Conservation (phyloP, 306 rosid genomes). For the Prosopis cineraria region DNA sequence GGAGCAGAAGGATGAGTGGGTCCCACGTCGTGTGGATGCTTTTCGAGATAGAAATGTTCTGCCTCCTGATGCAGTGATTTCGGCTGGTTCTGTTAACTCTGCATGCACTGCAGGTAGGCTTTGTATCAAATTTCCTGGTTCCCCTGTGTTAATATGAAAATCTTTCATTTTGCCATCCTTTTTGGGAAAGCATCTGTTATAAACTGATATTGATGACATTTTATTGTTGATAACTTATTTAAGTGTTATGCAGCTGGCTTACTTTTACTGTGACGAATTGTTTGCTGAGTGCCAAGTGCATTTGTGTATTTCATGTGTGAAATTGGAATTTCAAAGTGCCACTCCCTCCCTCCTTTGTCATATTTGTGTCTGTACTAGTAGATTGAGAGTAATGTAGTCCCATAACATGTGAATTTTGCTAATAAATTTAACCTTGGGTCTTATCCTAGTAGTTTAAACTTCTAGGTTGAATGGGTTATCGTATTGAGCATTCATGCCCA, state of each 20-base stretch:
- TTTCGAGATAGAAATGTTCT: constrained; percentile 71
- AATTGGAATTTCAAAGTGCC: not conserved
- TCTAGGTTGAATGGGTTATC: not conserved
- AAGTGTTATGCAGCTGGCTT: constrained; percentile 1
- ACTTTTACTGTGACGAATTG: not conserved
- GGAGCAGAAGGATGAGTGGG: constrained; percentile 99
- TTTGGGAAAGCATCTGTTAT: constrained; percentile 20
- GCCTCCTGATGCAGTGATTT: constrained; percentile 81
- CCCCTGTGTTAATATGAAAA: not conserved
- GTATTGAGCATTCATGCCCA: not conserved
- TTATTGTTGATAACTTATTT: not conserved
- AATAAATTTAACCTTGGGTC: not conserved
- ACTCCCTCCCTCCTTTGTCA: not conserved
- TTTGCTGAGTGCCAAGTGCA: not conserved
- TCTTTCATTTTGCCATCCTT: constrained; percentile 13
- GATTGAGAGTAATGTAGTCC: not conserved
- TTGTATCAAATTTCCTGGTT: not conserved
- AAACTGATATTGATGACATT: not conserved
- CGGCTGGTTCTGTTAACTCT: constrained; percentile 91
- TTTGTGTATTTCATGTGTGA: not conserved
- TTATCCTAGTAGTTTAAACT: not conserved
- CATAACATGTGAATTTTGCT: not conserved
- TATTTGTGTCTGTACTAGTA: not conserved
- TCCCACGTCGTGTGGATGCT: constrained; percentile 86
- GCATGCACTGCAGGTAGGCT: constrained; percentile 89